Percentiles rank a stretch among this genome's conserved stretches.
phyloP scores from a whole-genome alignment of 2,329 filamentous ascomycete genomes.

The Alternaria sp. region DNA sequence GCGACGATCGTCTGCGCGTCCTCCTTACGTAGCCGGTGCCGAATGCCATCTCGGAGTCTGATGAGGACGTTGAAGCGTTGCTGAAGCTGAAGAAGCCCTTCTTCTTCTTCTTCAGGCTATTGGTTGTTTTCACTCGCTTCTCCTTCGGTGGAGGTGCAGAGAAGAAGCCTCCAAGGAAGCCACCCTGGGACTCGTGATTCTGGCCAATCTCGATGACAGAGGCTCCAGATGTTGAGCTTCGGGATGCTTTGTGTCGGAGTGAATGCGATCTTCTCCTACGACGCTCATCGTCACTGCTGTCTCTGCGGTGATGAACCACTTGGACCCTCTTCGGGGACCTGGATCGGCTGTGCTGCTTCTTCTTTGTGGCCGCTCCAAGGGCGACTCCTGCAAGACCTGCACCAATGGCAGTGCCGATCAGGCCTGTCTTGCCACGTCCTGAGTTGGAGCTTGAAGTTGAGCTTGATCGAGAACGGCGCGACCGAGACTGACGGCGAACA shows the following conservation, averaged over 20 bases:
- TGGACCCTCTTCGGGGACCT: constrained; percentile 42
- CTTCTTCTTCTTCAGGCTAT: constrained; percentile 47
- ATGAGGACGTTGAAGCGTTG: constrained; percentile 55
- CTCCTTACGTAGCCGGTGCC: constrained; percentile 46
- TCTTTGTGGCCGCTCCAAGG: constrained; percentile 37
- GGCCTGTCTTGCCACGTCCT: constrained; percentile 41
- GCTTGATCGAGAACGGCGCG: constrained; percentile 35
- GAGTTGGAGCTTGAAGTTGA: constrained; percentile 54
- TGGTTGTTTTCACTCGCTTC: constrained; percentile 31
- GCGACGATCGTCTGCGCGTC: constrained; percentile 27
- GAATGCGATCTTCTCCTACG: constrained; percentile 33
- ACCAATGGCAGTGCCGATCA: constrained; percentile 48
- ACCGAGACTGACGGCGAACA: constrained; percentile 33
- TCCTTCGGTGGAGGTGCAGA: constrained; percentile 57
- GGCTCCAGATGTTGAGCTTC: constrained; percentile 53
- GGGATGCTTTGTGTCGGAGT: constrained; percentile 39
- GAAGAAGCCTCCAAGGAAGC: constrained; percentile 61
- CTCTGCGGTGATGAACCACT: constrained; percentile 34
- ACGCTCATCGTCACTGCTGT: constrained; percentile 40
- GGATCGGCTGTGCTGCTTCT: constrained; percentile 45
- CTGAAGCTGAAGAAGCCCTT: constrained; percentile 58
- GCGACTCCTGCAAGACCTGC: constrained; percentile 50
- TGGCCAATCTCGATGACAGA: constrained; percentile 72
- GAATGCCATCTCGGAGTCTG: constrained; percentile 56
- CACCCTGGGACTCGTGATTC: constrained; percentile 54